A percentile compares a stretch with the other conserved stretches of the same genome.
These are phyloP conservation scores for Fraxinus albicans DNA, from an alignment of 305 asterid genomes.

Conservation along the genomic window DNA sequence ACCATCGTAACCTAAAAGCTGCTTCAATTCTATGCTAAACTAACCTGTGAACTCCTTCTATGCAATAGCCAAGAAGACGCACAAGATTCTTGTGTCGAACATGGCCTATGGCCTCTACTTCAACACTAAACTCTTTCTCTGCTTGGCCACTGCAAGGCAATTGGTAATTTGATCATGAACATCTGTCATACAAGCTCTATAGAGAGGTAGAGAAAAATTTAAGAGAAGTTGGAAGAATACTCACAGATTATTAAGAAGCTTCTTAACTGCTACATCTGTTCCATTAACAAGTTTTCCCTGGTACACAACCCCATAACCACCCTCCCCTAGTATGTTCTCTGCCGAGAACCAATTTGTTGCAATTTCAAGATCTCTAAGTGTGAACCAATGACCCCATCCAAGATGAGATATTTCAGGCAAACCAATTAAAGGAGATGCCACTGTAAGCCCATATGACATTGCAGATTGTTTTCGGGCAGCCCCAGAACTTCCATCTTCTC, in stretches of 20 bases:
- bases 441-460: slow-evolving; percentile 49
- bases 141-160: slow-evolving; percentile 79
- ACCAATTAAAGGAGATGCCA: slow-evolving; percentile 83
- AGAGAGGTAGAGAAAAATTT: background rate
- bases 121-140: slow-evolving; percentile 88
- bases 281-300: slow-evolving; percentile 78
- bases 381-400: slow-evolving; percentile 99
- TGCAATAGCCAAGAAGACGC: slow-evolving; percentile 91
- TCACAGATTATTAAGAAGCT: slow-evolving; percentile 88
- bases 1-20: background rate
- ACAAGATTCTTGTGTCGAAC: slow-evolving; percentile 96
- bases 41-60: slow-evolving; percentile 94
- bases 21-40: background rate
- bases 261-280: slow-evolving; percentile 87
- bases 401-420: slow-evolving; percentile 92
- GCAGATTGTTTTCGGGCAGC: slow-evolving; percentile 55
- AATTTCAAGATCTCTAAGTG: slow-evolving; percentile 80
- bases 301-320: slow-evolving; percentile 91
- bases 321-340: slow-evolving; percentile 77
- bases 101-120: slow-evolving; percentile 95
- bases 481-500: slow-evolving; percentile 89
- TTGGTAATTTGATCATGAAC: slow-evolving; percentile 19
- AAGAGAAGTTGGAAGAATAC: slow-evolving; percentile 26
- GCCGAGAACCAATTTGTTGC: slow-evolving; percentile 75
- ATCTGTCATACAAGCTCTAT: background rate